A percentile compares a stretch with the other conserved stretches of the same genome.
phyloP scores from a whole-genome alignment of 2,329 filamentous ascomycete species.

The Microsporum ferrugineum region DNA sequence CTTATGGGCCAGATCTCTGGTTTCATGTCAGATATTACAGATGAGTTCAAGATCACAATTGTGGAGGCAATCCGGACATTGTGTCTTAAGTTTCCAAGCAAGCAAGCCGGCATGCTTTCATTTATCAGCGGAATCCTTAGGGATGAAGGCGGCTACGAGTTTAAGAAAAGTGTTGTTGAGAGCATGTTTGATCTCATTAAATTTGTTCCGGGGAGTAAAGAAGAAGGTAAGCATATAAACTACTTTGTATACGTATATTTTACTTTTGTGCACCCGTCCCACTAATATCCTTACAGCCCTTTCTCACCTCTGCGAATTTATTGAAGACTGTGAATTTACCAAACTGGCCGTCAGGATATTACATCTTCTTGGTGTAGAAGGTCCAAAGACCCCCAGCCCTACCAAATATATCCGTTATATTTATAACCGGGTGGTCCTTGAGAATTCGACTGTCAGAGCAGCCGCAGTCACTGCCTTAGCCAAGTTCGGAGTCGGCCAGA shows the following conservation, averaged over 20 bases:
- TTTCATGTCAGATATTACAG: conserved; percentile 98
- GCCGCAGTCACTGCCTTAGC: conserved; percentile 90
- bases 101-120: conserved; percentile 93
- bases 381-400: conserved; percentile 85
- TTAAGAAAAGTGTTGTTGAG: conserved; percentile 94
- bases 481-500: conserved; percentile 94
- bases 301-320: conserved; percentile 94
- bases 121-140: conserved; percentile 95
- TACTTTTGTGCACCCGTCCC: not conserved
- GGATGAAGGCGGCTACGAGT: conserved; percentile 95
- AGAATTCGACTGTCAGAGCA: conserved; percentile 91
- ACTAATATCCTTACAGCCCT: conserved; percentile 45
- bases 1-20: conserved; percentile 97
- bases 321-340: conserved; percentile 98
- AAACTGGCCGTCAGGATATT: conserved; percentile 93
- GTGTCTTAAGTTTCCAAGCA: conserved; percentile 94
- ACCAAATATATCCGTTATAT: conserved; percentile 99
- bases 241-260: not conserved
- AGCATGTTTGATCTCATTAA: conserved; percentile 99
- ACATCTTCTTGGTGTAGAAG: conserved; percentile 86
- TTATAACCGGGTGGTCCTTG: conserved; percentile 93
- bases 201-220: conserved; percentile 80
- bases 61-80: conserved; percentile 94
- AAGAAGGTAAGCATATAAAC: conserved; percentile 41
- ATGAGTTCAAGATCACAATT: conserved; percentile 99